Conservation (phyloP, 176 grass and related monocot genomes). For the Alopecurus myosuroides region DNA sequence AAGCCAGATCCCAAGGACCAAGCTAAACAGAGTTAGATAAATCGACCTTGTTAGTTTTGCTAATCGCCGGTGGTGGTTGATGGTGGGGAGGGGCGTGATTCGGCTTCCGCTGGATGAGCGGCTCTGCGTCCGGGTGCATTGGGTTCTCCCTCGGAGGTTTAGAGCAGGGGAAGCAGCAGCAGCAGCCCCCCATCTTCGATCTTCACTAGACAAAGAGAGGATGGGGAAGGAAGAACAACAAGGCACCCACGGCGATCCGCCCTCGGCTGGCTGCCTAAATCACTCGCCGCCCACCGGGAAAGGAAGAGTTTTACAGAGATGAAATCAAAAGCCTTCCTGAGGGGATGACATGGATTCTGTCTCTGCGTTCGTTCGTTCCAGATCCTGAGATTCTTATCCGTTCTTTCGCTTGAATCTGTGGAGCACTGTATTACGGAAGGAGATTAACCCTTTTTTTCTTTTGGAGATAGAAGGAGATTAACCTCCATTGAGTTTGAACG, state of each 20-base stretch:
- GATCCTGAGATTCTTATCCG: not conserved
- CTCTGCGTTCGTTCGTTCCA: not conserved
- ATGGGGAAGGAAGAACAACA: not conserved
- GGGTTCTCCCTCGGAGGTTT: conserved; percentile 40
- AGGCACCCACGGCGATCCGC: not conserved
- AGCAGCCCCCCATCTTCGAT: conserved; percentile 38
- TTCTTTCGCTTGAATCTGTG: not conserved
- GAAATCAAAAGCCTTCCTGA: not conserved
- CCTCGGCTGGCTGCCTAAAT: not conserved
- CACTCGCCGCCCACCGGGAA: not conserved
- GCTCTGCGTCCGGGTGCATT: not conserved
- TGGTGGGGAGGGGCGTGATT: not conserved
- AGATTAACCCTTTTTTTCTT: no score
- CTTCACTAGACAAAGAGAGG: not conserved
- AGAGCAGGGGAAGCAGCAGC: conserved; percentile 2
- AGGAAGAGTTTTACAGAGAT: not conserved
- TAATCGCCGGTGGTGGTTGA: not conserved
- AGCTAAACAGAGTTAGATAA: not conserved
- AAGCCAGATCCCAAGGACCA: not conserved
- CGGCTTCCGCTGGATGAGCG: not conserved
- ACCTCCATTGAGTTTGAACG: not conserved
- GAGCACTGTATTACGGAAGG: not conserved
- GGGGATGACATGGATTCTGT: not conserved
- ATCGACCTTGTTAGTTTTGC: conserved; percentile 14
- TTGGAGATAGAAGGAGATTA: not conserved